These are phyloP conservation scores for Cyberlindnera bimundalis DNA, from an alignment of 805 yeast genomes.

Conservation along the genomic window DNA sequence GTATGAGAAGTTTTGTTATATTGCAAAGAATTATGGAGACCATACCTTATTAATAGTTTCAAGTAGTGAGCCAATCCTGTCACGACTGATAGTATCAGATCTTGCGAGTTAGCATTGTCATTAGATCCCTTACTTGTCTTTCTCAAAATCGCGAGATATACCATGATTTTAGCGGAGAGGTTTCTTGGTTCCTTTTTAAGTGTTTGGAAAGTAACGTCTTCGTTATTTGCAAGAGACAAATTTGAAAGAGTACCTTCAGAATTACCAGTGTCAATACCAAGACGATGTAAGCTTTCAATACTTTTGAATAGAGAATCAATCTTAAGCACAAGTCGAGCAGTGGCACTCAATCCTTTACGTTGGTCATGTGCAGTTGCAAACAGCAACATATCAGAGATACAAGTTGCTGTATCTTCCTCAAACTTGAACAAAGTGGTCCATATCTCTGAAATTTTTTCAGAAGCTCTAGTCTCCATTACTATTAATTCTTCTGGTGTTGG, in stretches of 20 bases:
- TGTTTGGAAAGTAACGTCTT: constrained; percentile 14
- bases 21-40: constrained; percentile 73
- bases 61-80: constrained; percentile 92
- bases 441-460: constrained; percentile 54
- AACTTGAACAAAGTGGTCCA: constrained; percentile 87
- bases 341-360: constrained; percentile 58
- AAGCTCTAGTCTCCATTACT: constrained; percentile 61
- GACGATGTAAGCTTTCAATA: constrained; percentile 48
- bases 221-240: constrained; percentile 10
- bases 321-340: constrained; percentile 69
- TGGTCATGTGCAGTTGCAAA: constrained; percentile 74
- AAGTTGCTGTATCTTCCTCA: constrained; percentile 87
- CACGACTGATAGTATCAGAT: constrained; percentile 66
- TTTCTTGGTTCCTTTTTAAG: constrained; percentile 57
- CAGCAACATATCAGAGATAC: constrained; percentile 88
- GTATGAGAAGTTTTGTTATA: constrained; percentile 56
- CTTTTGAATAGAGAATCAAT: constrained; percentile 77
- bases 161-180: constrained; percentile 84
- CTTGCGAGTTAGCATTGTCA: constrained; percentile 48
- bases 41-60: constrained; percentile 77
- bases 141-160: constrained; percentile 78
- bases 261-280: constrained; percentile 23
- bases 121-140: constrained; percentile 42
- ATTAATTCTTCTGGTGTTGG: constrained; percentile 48
- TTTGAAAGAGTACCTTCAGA: constrained; percentile 10